Percentiles rank a stretch among this genome's conserved stretches.
Conservation (phyloP, 2,329 filamentous ascomycete species). For the Seiridium cupressi region DNA sequence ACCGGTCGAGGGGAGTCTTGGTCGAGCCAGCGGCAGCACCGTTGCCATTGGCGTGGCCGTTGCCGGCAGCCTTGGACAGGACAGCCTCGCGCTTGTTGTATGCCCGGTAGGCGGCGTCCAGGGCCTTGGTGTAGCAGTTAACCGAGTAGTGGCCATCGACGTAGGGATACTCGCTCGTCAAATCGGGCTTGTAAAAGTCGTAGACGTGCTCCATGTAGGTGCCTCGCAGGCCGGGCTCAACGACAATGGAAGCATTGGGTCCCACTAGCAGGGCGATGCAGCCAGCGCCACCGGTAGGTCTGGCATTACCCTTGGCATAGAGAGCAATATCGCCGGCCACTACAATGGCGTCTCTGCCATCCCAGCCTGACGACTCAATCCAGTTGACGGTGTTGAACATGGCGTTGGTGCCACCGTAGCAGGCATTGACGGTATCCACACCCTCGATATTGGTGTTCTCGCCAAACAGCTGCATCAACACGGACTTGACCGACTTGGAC, state of each 20-base stretch:
- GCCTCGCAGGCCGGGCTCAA: constrained; percentile 77
- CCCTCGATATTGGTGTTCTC: constrained; percentile 84
- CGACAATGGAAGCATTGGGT: constrained; percentile 72
- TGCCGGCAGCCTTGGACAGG: constrained; percentile 40
- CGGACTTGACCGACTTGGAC: constrained; percentile 87
- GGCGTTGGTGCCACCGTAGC: constrained; percentile 84
- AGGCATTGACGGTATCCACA: constrained; percentile 80
- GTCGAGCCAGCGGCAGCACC: constrained; percentile 55
- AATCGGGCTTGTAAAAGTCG: constrained; percentile 88
- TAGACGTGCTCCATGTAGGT: constrained; percentile 82
- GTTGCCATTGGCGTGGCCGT: constrained; percentile 52
- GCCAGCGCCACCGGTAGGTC: constrained; percentile 78
- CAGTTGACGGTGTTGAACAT: constrained; percentile 83
- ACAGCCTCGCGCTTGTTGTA: constrained; percentile 73
- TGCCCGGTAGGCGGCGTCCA: constrained; percentile 78
- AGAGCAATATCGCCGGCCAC: constrained; percentile 81
- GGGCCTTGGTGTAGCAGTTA: constrained; percentile 77
- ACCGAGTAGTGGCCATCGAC: constrained; percentile 83
- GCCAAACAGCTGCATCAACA: constrained; percentile 82
- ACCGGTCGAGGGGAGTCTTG: constrained; percentile 72
- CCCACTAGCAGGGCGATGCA: constrained; percentile 77
- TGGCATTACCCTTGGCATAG: constrained; percentile 79
- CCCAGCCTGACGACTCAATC: constrained; percentile 85
- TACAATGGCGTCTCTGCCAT: constrained; percentile 78
- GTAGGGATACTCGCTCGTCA: constrained; percentile 83